These are phyloP conservation scores for Sapria himalayana DNA, from an alignment of 345 rosid species.

Conservation along the genomic window DNA sequence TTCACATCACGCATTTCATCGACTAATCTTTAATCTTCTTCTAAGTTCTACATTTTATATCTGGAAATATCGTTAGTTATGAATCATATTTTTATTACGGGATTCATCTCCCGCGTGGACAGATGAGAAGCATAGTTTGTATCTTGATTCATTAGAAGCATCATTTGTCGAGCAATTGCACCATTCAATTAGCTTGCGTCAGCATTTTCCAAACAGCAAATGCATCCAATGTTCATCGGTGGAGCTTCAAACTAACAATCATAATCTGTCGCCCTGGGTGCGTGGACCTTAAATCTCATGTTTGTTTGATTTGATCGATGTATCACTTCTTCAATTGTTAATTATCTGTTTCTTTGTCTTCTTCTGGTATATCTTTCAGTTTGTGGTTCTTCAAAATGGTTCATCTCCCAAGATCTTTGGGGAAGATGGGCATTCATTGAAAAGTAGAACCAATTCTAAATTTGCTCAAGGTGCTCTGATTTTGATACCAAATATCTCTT, in stretches of 20 bases:
- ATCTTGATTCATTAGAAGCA: conserved; percentile 80
- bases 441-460: too few relatives aligned
- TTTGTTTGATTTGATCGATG: not conserved
- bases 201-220: conserved; percentile 14
- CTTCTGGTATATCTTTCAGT: conserved; percentile 17
- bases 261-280: conserved; percentile 1
- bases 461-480: too few relatives aligned
- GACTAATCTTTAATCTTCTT: too few relatives aligned
- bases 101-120: conserved; percentile 66
- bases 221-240: conserved; percentile 3
- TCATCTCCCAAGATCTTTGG: conserved; percentile 45
- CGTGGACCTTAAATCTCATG: not conserved
- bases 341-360: conserved; percentile 1
- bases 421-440: too few relatives aligned
- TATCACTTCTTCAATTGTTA: not conserved
- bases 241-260: conserved; percentile 30
- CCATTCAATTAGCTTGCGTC: conserved; percentile 21
- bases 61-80: too few relatives aligned
- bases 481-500: too few relatives aligned
- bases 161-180: conserved; percentile 63
- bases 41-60: too few relatives aligned
- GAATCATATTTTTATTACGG: too few relatives aligned
- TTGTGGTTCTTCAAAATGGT: conserved; percentile 53
- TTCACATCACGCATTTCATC: too few relatives aligned
- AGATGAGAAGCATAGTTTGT: conserved; percentile 71